Conservation (phyloP, 805 yeast genomes). For the Grigorovia jiainica region DNA sequence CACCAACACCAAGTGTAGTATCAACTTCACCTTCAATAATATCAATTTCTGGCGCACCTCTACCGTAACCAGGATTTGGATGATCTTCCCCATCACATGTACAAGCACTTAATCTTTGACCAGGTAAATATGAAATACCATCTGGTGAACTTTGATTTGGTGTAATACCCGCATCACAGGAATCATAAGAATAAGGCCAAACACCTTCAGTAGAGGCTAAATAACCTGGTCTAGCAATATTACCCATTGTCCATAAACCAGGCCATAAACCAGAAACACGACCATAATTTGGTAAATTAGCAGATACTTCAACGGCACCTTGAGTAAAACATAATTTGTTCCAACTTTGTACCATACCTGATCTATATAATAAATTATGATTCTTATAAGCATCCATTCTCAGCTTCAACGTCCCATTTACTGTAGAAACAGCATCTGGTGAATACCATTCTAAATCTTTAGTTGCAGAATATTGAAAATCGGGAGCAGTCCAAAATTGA, state of each 20-base stretch:
- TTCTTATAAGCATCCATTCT: constrained; percentile 75
- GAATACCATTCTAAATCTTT: constrained; percentile 89
- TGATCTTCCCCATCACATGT: constrained; percentile 78
- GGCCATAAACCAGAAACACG: constrained; percentile 86
- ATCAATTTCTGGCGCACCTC: constrained; percentile 97
- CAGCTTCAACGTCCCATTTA: constrained; percentile 57
- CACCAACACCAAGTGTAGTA: constrained; percentile 45
- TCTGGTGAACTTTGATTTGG: constrained; percentile 87
- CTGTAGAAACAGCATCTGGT: constrained; percentile 80
- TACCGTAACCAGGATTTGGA: constrained; percentile 78
- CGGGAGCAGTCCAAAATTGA: constrained; percentile 82
- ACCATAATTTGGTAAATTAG: constrained; percentile 72
- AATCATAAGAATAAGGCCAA: constrained; percentile 87
- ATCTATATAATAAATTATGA: constrained; percentile 72
- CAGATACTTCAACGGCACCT: constrained; percentile 70
- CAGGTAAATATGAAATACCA: constrained; percentile 80
- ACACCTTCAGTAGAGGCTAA: constrained; percentile 82
- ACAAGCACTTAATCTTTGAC: constrained; percentile 70
- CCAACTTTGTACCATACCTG: constrained; percentile 92
- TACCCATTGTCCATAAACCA: constrained; percentile 92
- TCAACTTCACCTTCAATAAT: constrained; percentile 76
- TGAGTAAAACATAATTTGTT: constrained; percentile 83
- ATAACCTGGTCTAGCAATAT: constrained; percentile 86
- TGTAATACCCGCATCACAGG: constrained; percentile 91
- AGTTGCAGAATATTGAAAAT: constrained; percentile 79